Conservation (phyloP, 441 rosid genomes). For the Aleurites moluccanus region DNA sequence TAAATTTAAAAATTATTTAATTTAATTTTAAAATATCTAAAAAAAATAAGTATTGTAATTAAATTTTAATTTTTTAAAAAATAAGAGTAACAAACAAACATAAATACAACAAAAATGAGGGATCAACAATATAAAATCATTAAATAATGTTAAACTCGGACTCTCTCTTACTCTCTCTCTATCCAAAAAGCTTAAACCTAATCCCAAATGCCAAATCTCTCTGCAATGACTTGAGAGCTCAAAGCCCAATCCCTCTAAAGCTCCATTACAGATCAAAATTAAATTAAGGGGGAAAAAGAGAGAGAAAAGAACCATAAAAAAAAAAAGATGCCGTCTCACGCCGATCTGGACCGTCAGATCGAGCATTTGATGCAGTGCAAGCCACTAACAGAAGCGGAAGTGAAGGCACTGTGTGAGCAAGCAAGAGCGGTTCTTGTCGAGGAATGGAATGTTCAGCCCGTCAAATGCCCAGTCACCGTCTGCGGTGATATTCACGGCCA, state of each 20-base stretch:
- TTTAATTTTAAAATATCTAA: no score
- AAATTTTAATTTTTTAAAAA: background rate
- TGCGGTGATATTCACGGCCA: constrained; percentile 94
- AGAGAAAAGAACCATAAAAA: background rate
- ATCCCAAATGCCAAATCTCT: background rate
- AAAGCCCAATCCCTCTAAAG: no score
- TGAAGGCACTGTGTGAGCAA: constrained; percentile 87
- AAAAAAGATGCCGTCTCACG: constrained; percentile 45
- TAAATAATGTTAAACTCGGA: background rate
- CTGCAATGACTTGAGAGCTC: no score
- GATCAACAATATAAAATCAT: constrained; percentile 13
- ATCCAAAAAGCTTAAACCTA: background rate
- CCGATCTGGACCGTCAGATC: constrained; percentile 96
- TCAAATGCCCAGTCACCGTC: constrained; percentile 88
- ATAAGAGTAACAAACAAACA: background rate
- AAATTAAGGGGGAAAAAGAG: no score
- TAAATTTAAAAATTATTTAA: no score
- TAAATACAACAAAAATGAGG: constrained; percentile 11
- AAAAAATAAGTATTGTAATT: no score
- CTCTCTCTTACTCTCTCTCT: background rate
- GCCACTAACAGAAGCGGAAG: constrained; percentile 78
- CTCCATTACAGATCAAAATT: no score
- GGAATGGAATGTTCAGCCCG: constrained; percentile 97
- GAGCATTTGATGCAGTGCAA: constrained; percentile 98
- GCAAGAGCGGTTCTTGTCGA: constrained; percentile 85